Evolutionary conservation across 2,329 filamentous ascomycete species (phyloP), one percentile per base, ranked within the genome.

Genomic region (Monosporascus sp.): DNA sequence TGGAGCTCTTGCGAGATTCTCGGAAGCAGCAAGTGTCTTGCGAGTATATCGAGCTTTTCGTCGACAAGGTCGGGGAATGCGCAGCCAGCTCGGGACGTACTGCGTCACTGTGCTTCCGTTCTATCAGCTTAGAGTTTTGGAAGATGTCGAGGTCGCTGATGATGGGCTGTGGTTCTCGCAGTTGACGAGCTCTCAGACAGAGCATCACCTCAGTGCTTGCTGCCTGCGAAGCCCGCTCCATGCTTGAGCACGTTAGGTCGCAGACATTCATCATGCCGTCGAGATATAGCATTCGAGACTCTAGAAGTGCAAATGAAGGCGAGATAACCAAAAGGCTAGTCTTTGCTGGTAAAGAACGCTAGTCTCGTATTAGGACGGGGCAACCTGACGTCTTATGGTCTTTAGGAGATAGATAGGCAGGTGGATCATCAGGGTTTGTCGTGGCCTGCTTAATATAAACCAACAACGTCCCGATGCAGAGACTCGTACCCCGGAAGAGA

Each of bases 361-460:
- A 47, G 17, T 31, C 9, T 22, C 36, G 25, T 14, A 18, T 6
- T 24, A 27, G 42, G 25, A 24, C 20, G 42, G 17, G 42, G 42
- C 24, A 45, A 20, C 24, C 20, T 52, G 52, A 53, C 55, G 45
- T 60, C 58, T 57, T 60, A 62, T 62, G 51, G 53, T 53, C 49
- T 46, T 46, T 50, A 49, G 52, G 51, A 50, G 52, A 60, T 56
- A 57, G 54, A 49, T 31, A 49, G 56, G 47, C 27, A 50, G 53
- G 51, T 57, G 54, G 53, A 58, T 48, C 20, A 47, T 18, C 36
- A 44, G 47, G 46, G 50, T 38, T 34, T 36, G 42, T 22, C 42
- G 14, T 48, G 47, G 14, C 54, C 54, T 49, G 49, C 53, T 55
- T 63, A 64, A 63, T 65, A 65, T 63, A 65, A 56, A 58, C 58